Conservation (phyloP, 805 yeast genomes). For the Cyberlindnera xylosilytica region DNA sequence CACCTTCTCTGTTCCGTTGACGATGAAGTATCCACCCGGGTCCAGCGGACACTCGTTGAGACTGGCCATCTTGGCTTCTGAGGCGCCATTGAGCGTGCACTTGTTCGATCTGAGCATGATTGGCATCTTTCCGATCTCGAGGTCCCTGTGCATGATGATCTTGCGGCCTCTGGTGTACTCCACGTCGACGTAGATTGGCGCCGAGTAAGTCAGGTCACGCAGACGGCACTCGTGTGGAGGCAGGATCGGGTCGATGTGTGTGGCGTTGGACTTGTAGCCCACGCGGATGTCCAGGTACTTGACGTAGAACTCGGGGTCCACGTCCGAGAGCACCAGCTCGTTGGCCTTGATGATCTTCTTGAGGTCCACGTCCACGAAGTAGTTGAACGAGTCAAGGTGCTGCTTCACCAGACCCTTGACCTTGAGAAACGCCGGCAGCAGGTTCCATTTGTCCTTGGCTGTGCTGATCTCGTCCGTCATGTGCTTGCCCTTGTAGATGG, state of each 20-base stretch:
- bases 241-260: slow-evolving; percentile 53
- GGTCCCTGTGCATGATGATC: slow-evolving; percentile 82
- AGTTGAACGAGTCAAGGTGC: slow-evolving; percentile 97
- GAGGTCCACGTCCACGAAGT: slow-evolving; percentile 89
- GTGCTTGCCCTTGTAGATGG: slow-evolving; percentile 80
- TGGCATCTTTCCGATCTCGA: slow-evolving; percentile 99
- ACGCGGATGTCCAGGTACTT: slow-evolving; percentile 92
- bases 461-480: slow-evolving; percentile 86
- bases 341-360: slow-evolving; percentile 92
- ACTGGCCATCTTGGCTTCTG: slow-evolving; percentile 81
- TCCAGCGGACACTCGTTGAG: slow-evolving; percentile 94
- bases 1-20: slow-evolving; percentile 97
- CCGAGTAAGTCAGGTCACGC: slow-evolving; percentile 90
- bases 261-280: slow-evolving; percentile 68
- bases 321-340: slow-evolving; percentile 84
- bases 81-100: slow-evolving; percentile 78
- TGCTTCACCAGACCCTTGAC: slow-evolving; percentile 96
- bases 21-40: slow-evolving; percentile 98
- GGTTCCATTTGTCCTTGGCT: slow-evolving; percentile 95
- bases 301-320: slow-evolving; percentile 94
- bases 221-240: slow-evolving; percentile 96
- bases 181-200: slow-evolving; percentile 94
- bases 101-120: slow-evolving; percentile 92
- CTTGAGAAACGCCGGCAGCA: slow-evolving; percentile 91
- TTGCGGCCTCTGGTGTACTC: slow-evolving; percentile 95